Percentiles rank a stretch among this genome's conserved stretches.
Conservation (phyloP, 2,329 filamentous ascomycete species). For the Cladosporium sp. region DNA sequence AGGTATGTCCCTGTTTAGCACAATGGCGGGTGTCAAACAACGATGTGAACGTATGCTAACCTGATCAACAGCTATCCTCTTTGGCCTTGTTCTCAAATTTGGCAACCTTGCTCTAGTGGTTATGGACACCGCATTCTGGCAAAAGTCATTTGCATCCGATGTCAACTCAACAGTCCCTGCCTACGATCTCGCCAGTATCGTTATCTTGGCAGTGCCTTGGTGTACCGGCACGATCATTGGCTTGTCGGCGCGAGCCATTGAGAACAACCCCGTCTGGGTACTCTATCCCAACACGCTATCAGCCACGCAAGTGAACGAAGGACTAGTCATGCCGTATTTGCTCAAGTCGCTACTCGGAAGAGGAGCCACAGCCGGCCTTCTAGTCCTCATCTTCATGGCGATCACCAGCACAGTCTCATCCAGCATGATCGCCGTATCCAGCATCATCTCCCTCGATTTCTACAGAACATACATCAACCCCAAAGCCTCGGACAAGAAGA, state of each 20-base stretch:
- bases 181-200: slow-evolving; percentile 48
- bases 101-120: slow-evolving; percentile 51
- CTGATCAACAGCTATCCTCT: slow-evolving; percentile 32
- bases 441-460: slow-evolving; percentile 53
- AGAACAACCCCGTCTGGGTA: slow-evolving; percentile 49
- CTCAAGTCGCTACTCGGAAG: slow-evolving; percentile 47
- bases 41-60: background rate
- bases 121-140: slow-evolving; percentile 57
- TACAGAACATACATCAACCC: slow-evolving; percentile 54
- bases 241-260: slow-evolving; percentile 46
- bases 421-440: slow-evolving; percentile 53
- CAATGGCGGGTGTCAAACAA: background rate
- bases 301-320: slow-evolving; percentile 43
- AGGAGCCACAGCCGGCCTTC: slow-evolving; percentile 45
- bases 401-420: slow-evolving; percentile 53
- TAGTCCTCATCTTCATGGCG: slow-evolving; percentile 55
- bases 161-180: slow-evolving; percentile 50
- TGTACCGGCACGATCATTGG: slow-evolving; percentile 50
- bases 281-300: slow-evolving; percentile 47
- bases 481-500: slow-evolving; percentile 43
- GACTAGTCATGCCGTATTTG: slow-evolving; percentile 51
- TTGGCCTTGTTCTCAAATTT: slow-evolving; percentile 50
- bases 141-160: slow-evolving; percentile 53
- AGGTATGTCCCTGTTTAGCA: background rate
- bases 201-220: slow-evolving; percentile 52